Base-by-base conservation (phyloP, 495 filamentous ascomycete genomes). In the Hypoxylon fuscum region DNA sequence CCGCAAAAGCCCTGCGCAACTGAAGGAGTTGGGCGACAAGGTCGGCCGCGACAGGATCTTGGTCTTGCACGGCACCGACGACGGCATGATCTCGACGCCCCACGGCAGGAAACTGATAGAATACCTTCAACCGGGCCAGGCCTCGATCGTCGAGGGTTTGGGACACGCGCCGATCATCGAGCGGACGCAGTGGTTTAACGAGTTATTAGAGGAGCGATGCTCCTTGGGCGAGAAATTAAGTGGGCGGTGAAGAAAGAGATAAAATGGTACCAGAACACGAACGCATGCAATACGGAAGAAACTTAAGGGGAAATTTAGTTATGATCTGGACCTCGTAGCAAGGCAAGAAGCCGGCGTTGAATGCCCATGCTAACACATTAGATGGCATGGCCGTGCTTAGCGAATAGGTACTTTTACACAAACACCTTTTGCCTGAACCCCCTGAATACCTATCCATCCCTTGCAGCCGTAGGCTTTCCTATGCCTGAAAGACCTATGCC, bases 41-140 rank as follows among this genome's bases (percentile, higher is more conserved):
- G 83, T 96, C 1, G 89, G 90, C 2, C 77, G 88, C 23, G 82
- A 89, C 68, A 74, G 91, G 48, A 93, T 96, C 59, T 66, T 88
- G 60, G 83, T 93, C 0, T 62, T 90, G 64, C 90, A 94, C 70
- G 92, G 92, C 12, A 87, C 84, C 6, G 69, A 73, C 11, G 92
- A 96, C 78, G 77, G 77, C 5, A 90, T 96, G 87, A 88, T 96
- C 59, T 86, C 83, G 7, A 74, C 83, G 38, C 83, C 77, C 5
- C 91, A 94, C 74, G 88, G 80, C 1, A 68, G 78, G 55, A 80
- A 85, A 60, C 68, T 90, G 60, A 81, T 83, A 41, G 76, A 82
- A 60, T 77, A 78, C 34, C 63, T 87, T 10, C 42, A 81, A 57
- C 83, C 83, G 6, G 82, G 76, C n/a, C 57, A 68, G 59, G 70